Evolutionary conservation across 768 basidiomycete genomes (phyloP), one percentile per base, ranked within the genome.

Genomic region (Boletus reticulatus): DNA sequence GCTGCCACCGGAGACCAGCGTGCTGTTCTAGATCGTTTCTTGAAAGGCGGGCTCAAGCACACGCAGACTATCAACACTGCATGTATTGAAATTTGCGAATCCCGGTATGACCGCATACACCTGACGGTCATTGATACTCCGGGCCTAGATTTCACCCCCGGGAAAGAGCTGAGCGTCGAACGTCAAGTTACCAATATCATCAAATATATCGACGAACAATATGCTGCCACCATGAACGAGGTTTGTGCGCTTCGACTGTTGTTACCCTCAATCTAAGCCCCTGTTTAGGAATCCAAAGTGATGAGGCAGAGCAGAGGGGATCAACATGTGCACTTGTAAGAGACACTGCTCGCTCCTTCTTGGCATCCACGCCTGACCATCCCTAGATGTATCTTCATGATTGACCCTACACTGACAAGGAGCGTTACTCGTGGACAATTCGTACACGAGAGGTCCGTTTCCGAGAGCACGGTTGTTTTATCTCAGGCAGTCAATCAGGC

Each of bases 101-200:
- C 87, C 44, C 83, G 85, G 60, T 88, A 85, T 62, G 92, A 94
- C 68, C 79, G 92, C 37, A 76, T 94, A 44, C 70, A 87, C 22
- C 80, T 94, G 62, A 87, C 87, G 14, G 88, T 90, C 53, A 88
- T 91, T 58, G 92, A 94, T 63, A 94, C 92, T 2, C 92, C 92
- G 29, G 92, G 92, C 6, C 73, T 93, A 48, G 90, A 92, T 66
- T 92, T 91, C 67, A 63, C 77, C 42, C 78, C 82, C 48, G 87
- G 89, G 36, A 81, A 78, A 59, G 91, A 92, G 70, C 73, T 94
- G 56, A 84, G 80, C 68, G 78, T 94, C 51, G 92, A 94, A 65
- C 80, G 88, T 52, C 88, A 91, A 68, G 87, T 94, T 17, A 85
- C 84, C 36, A 63, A 72, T 12, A 74, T 94, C 34, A 79, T 93